These are phyloP conservation scores for Macadamia tetraphylla DNA, from an alignment of 164 flowering plant genomes.

Conservation along the genomic window DNA sequence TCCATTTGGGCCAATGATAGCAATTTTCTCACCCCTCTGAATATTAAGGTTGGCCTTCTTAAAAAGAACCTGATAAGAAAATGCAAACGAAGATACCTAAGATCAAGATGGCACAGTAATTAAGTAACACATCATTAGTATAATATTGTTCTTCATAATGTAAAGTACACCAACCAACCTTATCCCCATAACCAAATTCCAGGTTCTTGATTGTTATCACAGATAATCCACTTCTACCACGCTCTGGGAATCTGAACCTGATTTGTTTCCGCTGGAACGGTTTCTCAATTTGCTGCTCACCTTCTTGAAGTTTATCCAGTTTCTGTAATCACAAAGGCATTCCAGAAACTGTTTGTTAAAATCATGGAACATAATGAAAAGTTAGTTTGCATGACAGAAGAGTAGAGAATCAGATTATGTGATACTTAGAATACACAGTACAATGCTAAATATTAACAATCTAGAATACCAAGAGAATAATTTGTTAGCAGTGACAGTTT, in stretches of 20 bases:
- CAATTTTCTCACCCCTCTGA: constrained; percentile 88
- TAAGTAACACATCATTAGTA: neutral
- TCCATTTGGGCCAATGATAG: constrained; percentile 96
- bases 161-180: constrained; percentile 34
- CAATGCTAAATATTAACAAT: neutral
- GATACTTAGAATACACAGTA: too few species aligned
- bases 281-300: constrained; percentile 82
- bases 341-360: neutral
- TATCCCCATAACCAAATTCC: constrained; percentile 61
- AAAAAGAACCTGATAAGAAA: constrained; percentile 57
- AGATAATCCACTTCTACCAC: constrained; percentile 81
- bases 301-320: constrained; percentile 85
- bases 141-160: neutral
- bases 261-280: constrained; percentile 92
- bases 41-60: constrained; percentile 70
- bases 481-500: neutral
- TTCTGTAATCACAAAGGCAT: constrained; percentile 46
- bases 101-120: neutral
- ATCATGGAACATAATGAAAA: neutral
- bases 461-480: neutral
- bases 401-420: neutral
- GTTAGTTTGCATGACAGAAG: neutral
- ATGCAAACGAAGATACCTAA: neutral
- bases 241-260: constrained; percentile 93
- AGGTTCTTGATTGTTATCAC: constrained; percentile 61